These are phyloP conservation scores for Ophiocordyceps camponoti-saundersi DNA, from an alignment of 2,329 filamentous ascomycete genomes.

Conservation along the genomic window DNA sequence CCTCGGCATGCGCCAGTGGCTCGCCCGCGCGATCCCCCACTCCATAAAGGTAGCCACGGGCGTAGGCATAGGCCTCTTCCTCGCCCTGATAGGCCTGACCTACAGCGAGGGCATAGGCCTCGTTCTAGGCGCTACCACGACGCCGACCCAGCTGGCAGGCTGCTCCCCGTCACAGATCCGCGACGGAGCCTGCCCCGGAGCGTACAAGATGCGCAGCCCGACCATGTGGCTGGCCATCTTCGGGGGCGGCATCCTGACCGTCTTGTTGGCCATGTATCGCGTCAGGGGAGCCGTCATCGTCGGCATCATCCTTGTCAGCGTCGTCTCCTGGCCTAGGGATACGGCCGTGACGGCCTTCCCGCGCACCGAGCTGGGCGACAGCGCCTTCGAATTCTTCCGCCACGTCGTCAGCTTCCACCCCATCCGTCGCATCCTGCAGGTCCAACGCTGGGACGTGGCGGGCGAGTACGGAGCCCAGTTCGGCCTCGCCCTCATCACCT, in stretches of 20 bases:
- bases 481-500: slow-evolving; percentile 69
- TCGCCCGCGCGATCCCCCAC: slow-evolving; percentile 65
- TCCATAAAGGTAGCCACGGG: slow-evolving; percentile 79
- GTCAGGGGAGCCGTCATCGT: slow-evolving; percentile 76
- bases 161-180: slow-evolving; percentile 31
- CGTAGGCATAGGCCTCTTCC: slow-evolving; percentile 71
- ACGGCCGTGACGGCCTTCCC: slow-evolving; percentile 73
- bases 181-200: slow-evolving; percentile 41
- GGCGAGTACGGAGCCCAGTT: slow-evolving; percentile 53
- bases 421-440: slow-evolving; percentile 51
- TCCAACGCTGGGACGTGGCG: slow-evolving; percentile 57
- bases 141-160: slow-evolving; percentile 60
- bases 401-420: slow-evolving; percentile 72
- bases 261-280: slow-evolving; percentile 67
- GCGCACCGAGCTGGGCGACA: slow-evolving; percentile 49
- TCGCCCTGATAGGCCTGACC: slow-evolving; percentile 59
- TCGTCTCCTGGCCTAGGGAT: slow-evolving; percentile 73
- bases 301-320: slow-evolving; percentile 67
- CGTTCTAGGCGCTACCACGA: slow-evolving; percentile 49
- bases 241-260: slow-evolving; percentile 65
- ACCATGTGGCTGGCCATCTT: slow-evolving; percentile 83
- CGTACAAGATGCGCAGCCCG: slow-evolving; percentile 63
- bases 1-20: slow-evolving; percentile 72
- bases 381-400: slow-evolving; percentile 72
- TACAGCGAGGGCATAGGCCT: slow-evolving; percentile 73